Percentiles rank a stretch among this genome's conserved stretches.
Conservation (phyloP, 768 basidiomycete species). For the Suillus bovinus region DNA sequence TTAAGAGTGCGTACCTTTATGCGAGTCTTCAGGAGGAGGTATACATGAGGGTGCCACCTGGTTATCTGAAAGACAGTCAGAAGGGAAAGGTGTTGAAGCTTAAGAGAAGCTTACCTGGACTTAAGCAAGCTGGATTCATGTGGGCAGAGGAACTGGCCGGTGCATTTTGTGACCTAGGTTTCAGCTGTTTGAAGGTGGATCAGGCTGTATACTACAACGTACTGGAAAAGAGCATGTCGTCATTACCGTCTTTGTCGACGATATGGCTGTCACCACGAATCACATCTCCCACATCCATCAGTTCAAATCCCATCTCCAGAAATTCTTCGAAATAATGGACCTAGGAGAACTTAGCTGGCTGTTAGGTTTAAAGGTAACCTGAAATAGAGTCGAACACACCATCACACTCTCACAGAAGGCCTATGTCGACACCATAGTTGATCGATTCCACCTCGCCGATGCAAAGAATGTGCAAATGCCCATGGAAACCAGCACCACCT, state of each 20-base stretch:
- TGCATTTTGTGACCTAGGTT: not conserved
- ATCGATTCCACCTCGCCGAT: conserved; percentile 24
- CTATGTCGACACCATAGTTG: conserved; percentile 23
- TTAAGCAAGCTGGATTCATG: conserved; percentile 34
- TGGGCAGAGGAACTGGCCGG: conserved; percentile 29
- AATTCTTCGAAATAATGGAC: conserved; percentile 17
- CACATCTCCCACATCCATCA: not conserved
- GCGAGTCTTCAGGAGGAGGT: conserved; percentile 31
- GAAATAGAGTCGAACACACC: conserved; percentile 9
- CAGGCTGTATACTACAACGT: not conserved
- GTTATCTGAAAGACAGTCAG: conserved; percentile 17
- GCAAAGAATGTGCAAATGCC: conserved; percentile 24
- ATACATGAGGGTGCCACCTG: conserved; percentile 37
- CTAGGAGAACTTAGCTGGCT: conserved; percentile 20
- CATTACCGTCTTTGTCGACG: not conserved
- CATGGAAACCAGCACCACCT: conserved; percentile 13
- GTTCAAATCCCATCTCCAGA: not conserved
- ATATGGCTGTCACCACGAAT: not conserved
- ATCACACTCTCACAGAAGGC: conserved; percentile 21
- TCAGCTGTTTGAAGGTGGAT: not conserved
- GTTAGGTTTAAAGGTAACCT: conserved; percentile 17
- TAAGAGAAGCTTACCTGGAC: conserved; percentile 38
- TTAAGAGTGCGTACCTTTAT: conserved; percentile 19
- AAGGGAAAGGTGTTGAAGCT: conserved; percentile 27
- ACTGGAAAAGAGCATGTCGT: not conserved